These are phyloP conservation scores for Posidonia oceanica DNA, from an alignment of 116 monocot species.

Conservation along the genomic window DNA sequence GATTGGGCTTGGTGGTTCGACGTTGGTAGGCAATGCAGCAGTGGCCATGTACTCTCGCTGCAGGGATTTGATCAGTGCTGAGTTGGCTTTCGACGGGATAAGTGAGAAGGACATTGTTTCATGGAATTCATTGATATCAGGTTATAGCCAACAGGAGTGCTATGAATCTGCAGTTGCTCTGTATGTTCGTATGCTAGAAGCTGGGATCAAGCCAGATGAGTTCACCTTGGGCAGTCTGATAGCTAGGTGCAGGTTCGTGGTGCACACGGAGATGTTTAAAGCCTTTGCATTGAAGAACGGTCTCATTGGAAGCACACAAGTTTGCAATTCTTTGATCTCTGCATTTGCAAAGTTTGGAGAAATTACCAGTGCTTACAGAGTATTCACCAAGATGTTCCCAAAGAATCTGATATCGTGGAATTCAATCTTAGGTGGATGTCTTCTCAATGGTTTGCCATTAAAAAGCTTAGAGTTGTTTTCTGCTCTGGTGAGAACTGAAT, in stretches of 20 bases:
- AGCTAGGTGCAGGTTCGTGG: slow-evolving; percentile 9
- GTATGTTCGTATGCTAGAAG: slow-evolving; percentile 42
- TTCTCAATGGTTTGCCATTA: slow-evolving; percentile 22
- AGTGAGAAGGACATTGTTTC: slow-evolving; percentile 37
- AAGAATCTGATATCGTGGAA: slow-evolving; percentile 53
- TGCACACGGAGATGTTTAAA: slow-evolving; percentile 13
- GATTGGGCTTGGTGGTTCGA: slow-evolving; percentile 24
- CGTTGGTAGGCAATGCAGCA: slow-evolving; percentile 47
- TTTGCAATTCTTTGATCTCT: slow-evolving; percentile 27
- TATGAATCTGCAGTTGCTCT: slow-evolving; percentile 26
- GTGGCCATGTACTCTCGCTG: slow-evolving; percentile 52
- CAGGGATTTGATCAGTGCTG: slow-evolving; percentile 17
- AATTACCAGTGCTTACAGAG: slow-evolving; percentile 7
- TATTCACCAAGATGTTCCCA: slow-evolving; percentile 16
- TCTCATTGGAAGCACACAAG: slow-evolving; percentile 5
- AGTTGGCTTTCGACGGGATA: slow-evolving; percentile 41
- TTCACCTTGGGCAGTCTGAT: slow-evolving; percentile 43
- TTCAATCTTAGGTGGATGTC: slow-evolving; percentile 32
- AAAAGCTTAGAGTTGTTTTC: slow-evolving; percentile 24
- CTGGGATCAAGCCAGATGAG: slow-evolving; percentile 42
- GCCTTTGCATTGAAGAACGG: slow-evolving; percentile 15
- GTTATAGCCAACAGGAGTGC: slow-evolving; percentile 37
- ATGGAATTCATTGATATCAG: slow-evolving; percentile 73
- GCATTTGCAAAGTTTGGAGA: slow-evolving; percentile 28
- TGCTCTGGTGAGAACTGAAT: slow-evolving; percentile 7